These are phyloP conservation scores for Calonectria pseudoreteaudii DNA, from an alignment of 2,329 filamentous ascomycete genomes.

Conservation along the genomic window DNA sequence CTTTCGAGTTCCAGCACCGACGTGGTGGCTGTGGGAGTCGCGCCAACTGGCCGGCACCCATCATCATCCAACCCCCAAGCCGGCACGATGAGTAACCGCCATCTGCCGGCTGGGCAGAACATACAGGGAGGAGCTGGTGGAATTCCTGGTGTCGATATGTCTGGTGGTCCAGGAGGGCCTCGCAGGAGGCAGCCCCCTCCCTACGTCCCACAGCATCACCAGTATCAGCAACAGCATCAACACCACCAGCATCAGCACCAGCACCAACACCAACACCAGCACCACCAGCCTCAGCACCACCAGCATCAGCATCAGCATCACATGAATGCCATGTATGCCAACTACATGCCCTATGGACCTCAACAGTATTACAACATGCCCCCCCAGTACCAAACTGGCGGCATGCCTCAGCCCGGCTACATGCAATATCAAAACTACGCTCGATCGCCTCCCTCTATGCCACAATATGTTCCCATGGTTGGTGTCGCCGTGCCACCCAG, in stretches of 20 bases:
- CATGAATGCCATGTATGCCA: conserved; percentile 61
- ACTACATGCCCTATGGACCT: conserved; percentile 63
- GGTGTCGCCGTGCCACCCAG: conserved; percentile 57
- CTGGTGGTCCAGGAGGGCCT: conserved; percentile 51
- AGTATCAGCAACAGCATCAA: conserved; percentile 45
- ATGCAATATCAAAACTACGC: conserved; percentile 63
- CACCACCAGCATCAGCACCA: conserved; percentile 38
- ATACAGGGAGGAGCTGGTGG: conserved; percentile 60
- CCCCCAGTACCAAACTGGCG: conserved; percentile 49
- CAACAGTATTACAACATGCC: conserved; percentile 65
- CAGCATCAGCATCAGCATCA: conserved; percentile 54
- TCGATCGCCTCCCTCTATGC: conserved; percentile 64
- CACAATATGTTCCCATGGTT: conserved; percentile 66
- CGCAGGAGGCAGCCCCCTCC: conserved; percentile 53
- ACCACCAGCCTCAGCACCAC: conserved; percentile 48
- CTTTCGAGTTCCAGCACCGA: conserved; percentile 30
- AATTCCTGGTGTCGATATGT: conserved; percentile 50
- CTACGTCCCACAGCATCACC: conserved; percentile 53
- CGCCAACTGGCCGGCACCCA: conserved; percentile 49
- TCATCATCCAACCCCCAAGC: conserved; percentile 61
- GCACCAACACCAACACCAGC: conserved; percentile 40
- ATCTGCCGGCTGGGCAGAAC: conserved; percentile 82
- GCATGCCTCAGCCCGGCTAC: conserved; percentile 59
- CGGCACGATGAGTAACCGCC: conserved; percentile 82
- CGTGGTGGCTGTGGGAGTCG: conserved; percentile 47